Percentiles rank a stretch among this genome's conserved stretches.
phyloP scores from a whole-genome alignment of 495 filamentous ascomycete species.

The Pseudevernia furfuracea region DNA sequence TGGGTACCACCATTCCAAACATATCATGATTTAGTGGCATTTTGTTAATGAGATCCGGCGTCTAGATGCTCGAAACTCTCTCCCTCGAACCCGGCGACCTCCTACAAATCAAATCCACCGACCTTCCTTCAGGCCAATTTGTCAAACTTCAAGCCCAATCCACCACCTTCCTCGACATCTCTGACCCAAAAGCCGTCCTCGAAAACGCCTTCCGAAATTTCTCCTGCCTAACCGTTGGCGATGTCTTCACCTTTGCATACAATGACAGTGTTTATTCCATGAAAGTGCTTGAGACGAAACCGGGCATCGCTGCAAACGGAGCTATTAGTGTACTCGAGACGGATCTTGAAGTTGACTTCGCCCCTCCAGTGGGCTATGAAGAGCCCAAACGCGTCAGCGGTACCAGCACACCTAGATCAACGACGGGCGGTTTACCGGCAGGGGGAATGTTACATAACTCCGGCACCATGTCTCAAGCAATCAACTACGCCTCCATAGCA shows the following conservation, averaged over 20 bases:
- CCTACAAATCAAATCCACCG: conserved; percentile 87
- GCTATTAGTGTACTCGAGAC: conserved; percentile 90
- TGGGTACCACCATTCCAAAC: conserved; percentile 58
- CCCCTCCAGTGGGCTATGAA: conserved; percentile 85
- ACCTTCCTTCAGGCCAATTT: conserved; percentile 77
- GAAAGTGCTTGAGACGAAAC: conserved; percentile 87
- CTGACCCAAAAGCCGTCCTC: conserved; percentile 94
- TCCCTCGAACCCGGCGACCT: conserved; percentile 84
- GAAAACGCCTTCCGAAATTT: conserved; percentile 95
- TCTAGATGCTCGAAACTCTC: conserved; percentile 88
- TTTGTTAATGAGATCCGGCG: conserved; percentile 17
- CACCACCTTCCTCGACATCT: conserved; percentile 86
- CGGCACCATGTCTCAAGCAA: conserved; percentile 91
- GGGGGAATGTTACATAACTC: conserved; percentile 71
- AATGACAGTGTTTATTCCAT: conserved; percentile 90
- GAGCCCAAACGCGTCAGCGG: conserved; percentile 60
- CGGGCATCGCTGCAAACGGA: conserved; percentile 58
- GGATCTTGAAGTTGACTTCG: conserved; percentile 92
- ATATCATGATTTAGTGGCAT: background rate
- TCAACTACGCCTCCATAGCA: conserved; percentile 93
- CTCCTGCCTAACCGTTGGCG: conserved; percentile 80
- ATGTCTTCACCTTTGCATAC: conserved; percentile 90
- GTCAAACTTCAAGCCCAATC: conserved; percentile 96
- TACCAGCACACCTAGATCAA: conserved; percentile 59
- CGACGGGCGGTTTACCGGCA: conserved; percentile 46